Evolutionary conservation across 768 basidiomycete genomes (phyloP).

Genomic region (Cystobasidium tubakii): DNA sequence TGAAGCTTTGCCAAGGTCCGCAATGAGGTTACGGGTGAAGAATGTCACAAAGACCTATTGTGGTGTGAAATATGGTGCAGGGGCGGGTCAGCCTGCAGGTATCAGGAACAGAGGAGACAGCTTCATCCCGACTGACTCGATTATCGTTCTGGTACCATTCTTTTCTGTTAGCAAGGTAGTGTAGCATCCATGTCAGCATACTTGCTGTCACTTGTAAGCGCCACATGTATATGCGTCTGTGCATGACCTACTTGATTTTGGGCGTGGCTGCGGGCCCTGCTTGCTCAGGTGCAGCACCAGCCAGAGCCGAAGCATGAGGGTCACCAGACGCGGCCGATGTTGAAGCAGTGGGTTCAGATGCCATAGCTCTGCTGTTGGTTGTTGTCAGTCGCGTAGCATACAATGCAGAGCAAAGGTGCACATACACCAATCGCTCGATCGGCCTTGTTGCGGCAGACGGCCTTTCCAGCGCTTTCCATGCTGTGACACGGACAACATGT

Average conservation of each 20-base stretch:
- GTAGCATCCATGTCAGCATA: background rate
- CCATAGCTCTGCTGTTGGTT: background rate
- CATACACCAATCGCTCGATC: background rate
- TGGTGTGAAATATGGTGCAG: background rate
- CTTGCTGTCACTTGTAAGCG: background rate
- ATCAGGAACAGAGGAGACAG: background rate
- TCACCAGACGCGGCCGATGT: background rate
- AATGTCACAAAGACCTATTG: background rate
- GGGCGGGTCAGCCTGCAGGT: background rate
- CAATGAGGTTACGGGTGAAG: background rate
- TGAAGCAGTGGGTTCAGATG: background rate
- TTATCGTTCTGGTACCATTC: conserved; percentile 4
- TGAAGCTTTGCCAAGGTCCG: background rate
- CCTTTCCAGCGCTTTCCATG: background rate
- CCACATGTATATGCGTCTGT: background rate
- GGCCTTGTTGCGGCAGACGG: background rate
- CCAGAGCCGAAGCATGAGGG: background rate
- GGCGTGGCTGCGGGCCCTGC: background rate
- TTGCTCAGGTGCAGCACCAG: background rate
- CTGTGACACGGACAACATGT: background rate
- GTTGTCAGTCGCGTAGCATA: background rate
- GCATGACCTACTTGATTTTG: conserved; percentile 25
- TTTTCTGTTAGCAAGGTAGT: conserved; percentile 42
- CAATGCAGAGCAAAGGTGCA: background rate
- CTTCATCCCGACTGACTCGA: background rate